Conservation (phyloP, 2,329 filamentous ascomycete genomes). For the Aspergillus bombycis region DNA sequence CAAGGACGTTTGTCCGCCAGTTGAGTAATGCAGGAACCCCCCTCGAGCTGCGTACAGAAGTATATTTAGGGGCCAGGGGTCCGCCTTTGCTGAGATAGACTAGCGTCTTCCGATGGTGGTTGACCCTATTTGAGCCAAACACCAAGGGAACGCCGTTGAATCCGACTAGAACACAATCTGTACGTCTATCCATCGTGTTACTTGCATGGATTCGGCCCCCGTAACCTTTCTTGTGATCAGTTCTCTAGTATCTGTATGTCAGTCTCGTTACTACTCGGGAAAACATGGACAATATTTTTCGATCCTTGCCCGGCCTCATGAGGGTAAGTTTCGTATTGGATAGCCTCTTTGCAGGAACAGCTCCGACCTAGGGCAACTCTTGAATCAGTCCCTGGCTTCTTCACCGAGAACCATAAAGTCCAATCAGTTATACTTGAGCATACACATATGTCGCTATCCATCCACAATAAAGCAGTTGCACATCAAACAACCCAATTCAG, state of each 20-base stretch:
- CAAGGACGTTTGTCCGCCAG: too few species aligned
- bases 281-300: background rate
- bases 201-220: background rate
- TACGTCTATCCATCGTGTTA: background rate
- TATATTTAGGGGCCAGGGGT: background rate
- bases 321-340: too few species aligned
- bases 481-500: background rate
- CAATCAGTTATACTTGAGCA: too few species aligned
- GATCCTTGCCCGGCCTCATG: background rate
- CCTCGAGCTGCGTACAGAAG: too few species aligned
- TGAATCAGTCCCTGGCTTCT: too few species aligned
- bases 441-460: too few species aligned
- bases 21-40: too few species aligned
- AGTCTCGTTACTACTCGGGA: background rate
- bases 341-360: too few species aligned
- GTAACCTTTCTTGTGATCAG: background rate
- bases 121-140: background rate
- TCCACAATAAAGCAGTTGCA: too few species aligned
- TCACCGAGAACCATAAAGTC: too few species aligned
- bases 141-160: background rate
- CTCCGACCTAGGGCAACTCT: too few species aligned
- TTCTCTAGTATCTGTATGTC: background rate
- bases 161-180: background rate
- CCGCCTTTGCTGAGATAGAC: too few species aligned
- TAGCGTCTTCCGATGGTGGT: background rate